phyloP scores from a whole-genome alignment of 1,139 yeast species.

The Geotrichum carabidarum region DNA sequence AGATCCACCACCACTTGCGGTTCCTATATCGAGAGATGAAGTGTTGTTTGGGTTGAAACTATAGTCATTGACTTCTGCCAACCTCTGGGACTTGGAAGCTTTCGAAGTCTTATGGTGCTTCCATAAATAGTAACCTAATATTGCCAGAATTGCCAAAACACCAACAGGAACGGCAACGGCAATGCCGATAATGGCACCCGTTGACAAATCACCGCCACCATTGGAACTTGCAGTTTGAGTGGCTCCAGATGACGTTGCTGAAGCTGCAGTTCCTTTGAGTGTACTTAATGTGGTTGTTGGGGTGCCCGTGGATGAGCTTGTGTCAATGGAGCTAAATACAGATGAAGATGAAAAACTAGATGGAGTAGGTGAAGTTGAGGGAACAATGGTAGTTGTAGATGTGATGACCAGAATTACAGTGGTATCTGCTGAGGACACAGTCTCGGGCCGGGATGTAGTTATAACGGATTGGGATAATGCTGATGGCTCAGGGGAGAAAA shows the following conservation, averaged over 20 bases:
- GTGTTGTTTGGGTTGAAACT: conserved; percentile 17
- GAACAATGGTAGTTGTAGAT: conserved; percentile 16
- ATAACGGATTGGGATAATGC: too few species aligned
- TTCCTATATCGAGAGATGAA: background rate
- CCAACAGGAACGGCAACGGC: conserved; percentile 21
- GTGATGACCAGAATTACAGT: conserved; percentile 19
- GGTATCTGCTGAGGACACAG: conserved; percentile 17
- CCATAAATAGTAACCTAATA: conserved; percentile 17
- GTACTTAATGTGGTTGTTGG: background rate
- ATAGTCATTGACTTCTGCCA: conserved; percentile 20
- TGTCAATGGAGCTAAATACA: background rate
- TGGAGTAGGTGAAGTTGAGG: conserved; percentile 5
- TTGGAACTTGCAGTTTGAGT: background rate
- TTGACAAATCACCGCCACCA: conserved; percentile 3
- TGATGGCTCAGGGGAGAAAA: too few species aligned
- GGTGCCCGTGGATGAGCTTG: conserved; percentile 4
- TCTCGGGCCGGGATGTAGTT: background rate
- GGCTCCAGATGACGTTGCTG: conserved; percentile 2
- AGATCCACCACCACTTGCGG: background rate
- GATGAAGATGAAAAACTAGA: background rate
- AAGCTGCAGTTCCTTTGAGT: background rate
- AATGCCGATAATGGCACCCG: conserved; percentile 15
- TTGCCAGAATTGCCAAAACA: conserved; percentile 8
- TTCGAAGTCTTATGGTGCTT: conserved; percentile 13
- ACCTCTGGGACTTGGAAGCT: conserved; percentile 16